These are phyloP conservation scores for Colletotrichum simmondsii DNA, from an alignment of 2,329 filamentous ascomycete genomes.

Conservation along the genomic window DNA sequence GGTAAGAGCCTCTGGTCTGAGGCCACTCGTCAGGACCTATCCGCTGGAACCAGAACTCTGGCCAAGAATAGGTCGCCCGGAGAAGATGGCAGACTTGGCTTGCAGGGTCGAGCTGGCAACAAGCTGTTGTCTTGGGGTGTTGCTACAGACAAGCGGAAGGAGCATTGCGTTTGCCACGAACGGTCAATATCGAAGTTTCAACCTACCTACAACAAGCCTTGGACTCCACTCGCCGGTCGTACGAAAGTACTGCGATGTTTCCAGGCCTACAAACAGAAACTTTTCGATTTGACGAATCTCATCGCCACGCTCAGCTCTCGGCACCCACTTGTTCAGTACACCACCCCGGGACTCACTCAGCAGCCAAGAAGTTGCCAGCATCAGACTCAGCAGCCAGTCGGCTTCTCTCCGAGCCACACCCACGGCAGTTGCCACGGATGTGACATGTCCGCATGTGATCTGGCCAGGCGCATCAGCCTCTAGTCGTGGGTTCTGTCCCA, in stretches of 20 bases:
- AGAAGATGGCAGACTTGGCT: constrained; percentile 44
- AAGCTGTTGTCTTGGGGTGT: constrained; percentile 9
- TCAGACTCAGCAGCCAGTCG: constrained; percentile 39
- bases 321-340: constrained; percentile 49
- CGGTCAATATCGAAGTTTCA: constrained; percentile 51
- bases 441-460: constrained; percentile 60
- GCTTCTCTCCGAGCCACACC: constrained; percentile 53
- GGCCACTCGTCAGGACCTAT: constrained; percentile 79
- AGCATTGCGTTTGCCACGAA: constrained; percentile 58
- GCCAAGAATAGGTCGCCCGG: constrained; percentile 54
- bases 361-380: constrained; percentile 25
- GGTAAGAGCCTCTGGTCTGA: constrained; percentile 79
- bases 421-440: constrained; percentile 52
- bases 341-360: constrained; percentile 33
- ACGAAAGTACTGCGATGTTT: constrained; percentile 48
- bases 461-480: constrained; percentile 69
- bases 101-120: constrained; percentile 38
- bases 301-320: constrained; percentile 54
- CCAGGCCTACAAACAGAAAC: constrained; percentile 59
- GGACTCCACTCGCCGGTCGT: constrained; percentile 21
- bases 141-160: constrained; percentile 48
- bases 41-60: constrained; percentile 72
- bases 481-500: constrained; percentile 54
- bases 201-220: not conserved
- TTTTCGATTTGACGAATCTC: constrained; percentile 45